Base-by-base conservation (phyloP, 2,329 filamentous ascomycete species). In the Emergomyces pasteurianus region DNA sequence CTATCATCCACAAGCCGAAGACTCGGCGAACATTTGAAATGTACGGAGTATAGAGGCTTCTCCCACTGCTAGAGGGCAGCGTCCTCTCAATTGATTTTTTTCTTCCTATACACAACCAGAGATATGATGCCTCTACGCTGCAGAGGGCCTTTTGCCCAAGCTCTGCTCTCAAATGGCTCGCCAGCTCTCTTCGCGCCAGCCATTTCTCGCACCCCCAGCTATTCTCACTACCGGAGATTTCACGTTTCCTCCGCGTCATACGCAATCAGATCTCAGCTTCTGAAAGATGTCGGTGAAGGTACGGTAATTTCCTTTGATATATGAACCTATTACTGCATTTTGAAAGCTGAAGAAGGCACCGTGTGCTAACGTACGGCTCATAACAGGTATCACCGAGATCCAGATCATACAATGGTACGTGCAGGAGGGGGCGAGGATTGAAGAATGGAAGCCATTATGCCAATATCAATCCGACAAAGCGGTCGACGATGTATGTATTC, bases 341-440 rank as follows among this genome's bases (percentile, higher is more conserved):
- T n/a, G 10, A 23, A 28, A 1, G 3, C 31, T 14, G 8, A 12
- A 49, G 8, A 50, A 61, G 60, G 64, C 3, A 55, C 21, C 16
- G 34, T 60, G 46, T n/a, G 36, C 43, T 49, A 52, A 63, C 50
- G 4, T 21, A 28, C 18, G 3, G 5, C 18, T 58, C 43, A 49
- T 28, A 28, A 28, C 56, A 94, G 94, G 94, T 60, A 99, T 97
- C 70, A 92, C 94, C 72, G 94, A 99, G 78, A 96, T 94, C 71
- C 94, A 99, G 76, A 90, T 99, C 70, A 97, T 97, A 70, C 94
- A 99, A 79, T 99, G 94, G 94, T 99, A 97, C 73, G 92, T 99
- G 66, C 88, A 96, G 76, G 91, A 95, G 57, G 92, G 92, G 62
- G 94, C 94, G 42, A 86, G 89, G 61, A 92, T 99, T 68, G 92